Base-by-base conservation (phyloP, 2,329 filamentous ascomycete species). In the Lizonia empirigonia region DNA sequence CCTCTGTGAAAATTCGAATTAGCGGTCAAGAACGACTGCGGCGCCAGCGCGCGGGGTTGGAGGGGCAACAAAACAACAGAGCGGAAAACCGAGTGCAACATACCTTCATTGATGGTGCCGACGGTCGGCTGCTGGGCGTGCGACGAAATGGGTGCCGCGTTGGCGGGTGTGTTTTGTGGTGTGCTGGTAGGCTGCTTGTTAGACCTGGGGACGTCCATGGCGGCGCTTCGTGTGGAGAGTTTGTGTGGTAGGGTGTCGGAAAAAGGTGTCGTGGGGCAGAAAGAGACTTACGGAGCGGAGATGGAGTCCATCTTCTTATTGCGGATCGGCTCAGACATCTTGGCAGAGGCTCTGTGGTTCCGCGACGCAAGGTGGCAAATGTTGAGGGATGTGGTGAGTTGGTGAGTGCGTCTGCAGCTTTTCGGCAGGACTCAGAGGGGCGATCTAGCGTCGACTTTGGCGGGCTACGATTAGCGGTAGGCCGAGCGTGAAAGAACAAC, bases 31-130 rank as follows among this genome's bases (percentile, higher is more conserved):
- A 41, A 58, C 56, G 32, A 48, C 54, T 40, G 58, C 56, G 47
- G 63, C 44, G 54, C 50, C 22, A 27, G 53, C 36, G 53, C 56
- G 66, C 63, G 63, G 67, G 67, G 64, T 59, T 55, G 52, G 67
- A 65, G 68, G 67, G 63, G 65, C 56, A 64, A 40, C 35, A 37
- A 45, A 23, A 47, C 36, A 33, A 44, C 41, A 30, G 32, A 29
- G 44, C 15, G 13, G 26, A 52, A 52, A 51, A 45, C 18, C 36
- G 36, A 36, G 20, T 51, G 50, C 61, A 38, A 69, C 70, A 76
- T 79, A 97, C 94, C 94, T 86, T 99, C 94, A 77, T 93, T 94
- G 80, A 99, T 97, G 77, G 91, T 97, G 63, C 90, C 82, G 59
- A 99, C 88, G 63, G 89, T 90, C 58, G 94, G 94, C 79, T 96